phyloP scores from a whole-genome alignment of 306 rosid genomes.

The Urtica urens region DNA sequence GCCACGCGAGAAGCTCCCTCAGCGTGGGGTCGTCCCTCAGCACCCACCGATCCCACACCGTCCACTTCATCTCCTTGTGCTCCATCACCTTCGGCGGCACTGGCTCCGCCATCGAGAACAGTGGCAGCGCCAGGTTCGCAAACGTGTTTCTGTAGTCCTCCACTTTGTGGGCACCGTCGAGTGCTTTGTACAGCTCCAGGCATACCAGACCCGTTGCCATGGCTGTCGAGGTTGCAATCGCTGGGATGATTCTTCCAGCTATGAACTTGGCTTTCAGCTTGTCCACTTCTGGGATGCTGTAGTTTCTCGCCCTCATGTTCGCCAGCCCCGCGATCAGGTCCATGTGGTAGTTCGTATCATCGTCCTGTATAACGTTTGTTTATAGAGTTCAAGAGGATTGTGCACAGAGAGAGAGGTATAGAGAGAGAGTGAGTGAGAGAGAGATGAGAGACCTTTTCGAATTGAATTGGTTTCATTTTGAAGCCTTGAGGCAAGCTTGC shows the following conservation, averaged over 20 bases:
- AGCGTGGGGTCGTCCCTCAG: constrained; percentile 66
- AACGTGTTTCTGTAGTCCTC: constrained; percentile 89
- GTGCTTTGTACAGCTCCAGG: constrained; percentile 79
- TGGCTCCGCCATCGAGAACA: constrained; percentile 89
- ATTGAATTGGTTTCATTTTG: constrained; percentile 93
- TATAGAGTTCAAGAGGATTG: constrained; percentile 1
- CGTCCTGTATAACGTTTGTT: constrained; percentile 54
- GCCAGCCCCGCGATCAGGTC: constrained; percentile 93
- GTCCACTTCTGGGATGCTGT: constrained; percentile 93
- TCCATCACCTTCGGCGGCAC: constrained; percentile 76
- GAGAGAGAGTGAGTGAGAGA: background rate
- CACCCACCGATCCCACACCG: constrained; percentile 97
- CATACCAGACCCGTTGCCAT: constrained; percentile 97
- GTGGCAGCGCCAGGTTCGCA: constrained; percentile 78
- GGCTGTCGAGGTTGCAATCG: constrained; percentile 89
- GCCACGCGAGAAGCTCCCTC: constrained; percentile 60
- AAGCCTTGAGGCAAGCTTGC: constrained; percentile 45
- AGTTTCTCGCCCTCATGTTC: constrained; percentile 95
- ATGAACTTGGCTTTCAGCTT: constrained; percentile 94
- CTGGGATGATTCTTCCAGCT: constrained; percentile 94
- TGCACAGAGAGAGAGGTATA: too few relatives aligned
- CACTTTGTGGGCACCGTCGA: constrained; percentile 68
- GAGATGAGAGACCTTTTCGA: constrained; percentile 58
- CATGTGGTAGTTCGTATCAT: constrained; percentile 92
- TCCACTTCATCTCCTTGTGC: constrained; percentile 74